Base-by-base conservation (phyloP, 2,329 filamentous ascomycete genomes). In the Podosphaera aphanis region DNA sequence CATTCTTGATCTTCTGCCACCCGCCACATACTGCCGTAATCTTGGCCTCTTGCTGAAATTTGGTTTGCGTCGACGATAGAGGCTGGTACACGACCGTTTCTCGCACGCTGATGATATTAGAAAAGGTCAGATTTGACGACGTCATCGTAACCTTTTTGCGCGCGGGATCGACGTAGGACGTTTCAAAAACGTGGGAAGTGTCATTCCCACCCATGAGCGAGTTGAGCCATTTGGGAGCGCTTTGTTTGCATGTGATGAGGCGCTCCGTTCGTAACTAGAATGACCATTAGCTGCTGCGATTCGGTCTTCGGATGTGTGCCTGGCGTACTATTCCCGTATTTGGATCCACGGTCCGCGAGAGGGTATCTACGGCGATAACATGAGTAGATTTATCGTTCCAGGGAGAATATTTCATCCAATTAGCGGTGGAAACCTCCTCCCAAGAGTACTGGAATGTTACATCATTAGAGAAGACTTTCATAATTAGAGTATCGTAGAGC, bases 331-430 rank as follows among this genome's bases (percentile, higher is more conserved):
- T 79, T 56, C 77, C 75, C 36, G 77, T 80, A 11, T 59, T 55
- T 5, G 72, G 62, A 57, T 82, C 76, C 35, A 83, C 66, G 8
- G 62, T 62, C 51, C 90, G 82, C 45, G 77, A 79, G 56, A 98
- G 65, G 13, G 88, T 95, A 66, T 98, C 90, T 58, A 95, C 90
- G 53, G 84, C 86, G 53, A 92, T 77, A 53, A 98, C 90, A 63
- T 98, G 90, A 36, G 85, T 83, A n/a, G 83, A 86, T 66, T 93
- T 90, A 63, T 94, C 82, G 68, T 98, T 98, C 88, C 90, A 95
- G 18, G 88, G 88, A 58, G 84, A 92, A 66, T 98, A 98, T 64
- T 98, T 98, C 56, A 78, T 80, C 90, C 90, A 98, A 71, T 98
- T 98, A 61, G 83, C 85, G 13, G 84, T 85, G 21, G 85, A 93